Percentiles rank a stretch among this genome's conserved stretches.
phyloP scores from a whole-genome alignment of 1,284 basidiomycete genomes.

The Sanguinoderma infundibulare region DNA sequence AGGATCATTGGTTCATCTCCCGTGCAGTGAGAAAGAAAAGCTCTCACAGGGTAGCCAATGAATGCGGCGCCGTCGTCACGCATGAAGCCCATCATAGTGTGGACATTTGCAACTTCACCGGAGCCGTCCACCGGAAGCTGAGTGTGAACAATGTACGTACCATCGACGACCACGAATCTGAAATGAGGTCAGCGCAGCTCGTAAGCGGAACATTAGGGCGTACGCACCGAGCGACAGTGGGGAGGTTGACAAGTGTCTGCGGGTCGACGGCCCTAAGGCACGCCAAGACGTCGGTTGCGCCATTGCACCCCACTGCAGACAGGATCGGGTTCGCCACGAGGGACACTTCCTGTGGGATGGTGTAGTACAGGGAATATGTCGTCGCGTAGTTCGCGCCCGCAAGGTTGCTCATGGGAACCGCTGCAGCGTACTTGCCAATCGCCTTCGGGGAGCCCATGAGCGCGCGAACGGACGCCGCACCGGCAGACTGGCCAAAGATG shows the following conservation, averaged over 20 bases:
- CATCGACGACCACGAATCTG: constrained; percentile 51
- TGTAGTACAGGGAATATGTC: constrained; percentile 44
- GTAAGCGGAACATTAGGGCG: background rate
- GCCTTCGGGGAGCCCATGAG: constrained; percentile 47
- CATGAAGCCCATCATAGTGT: constrained; percentile 52
- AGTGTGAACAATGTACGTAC: constrained; percentile 44
- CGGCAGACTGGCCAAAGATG: constrained; percentile 46
- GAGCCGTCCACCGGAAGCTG: constrained; percentile 45
- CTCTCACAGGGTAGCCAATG: constrained; percentile 34
- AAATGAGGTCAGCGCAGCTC: background rate
- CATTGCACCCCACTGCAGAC: constrained; percentile 38
- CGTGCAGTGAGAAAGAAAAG: background rate
- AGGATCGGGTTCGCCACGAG: constrained; percentile 40
- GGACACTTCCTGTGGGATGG: constrained; percentile 37
- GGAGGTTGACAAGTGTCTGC: constrained; percentile 37
- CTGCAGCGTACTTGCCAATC: constrained; percentile 49
- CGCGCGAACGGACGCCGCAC: constrained; percentile 44
- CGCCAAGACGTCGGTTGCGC: constrained; percentile 29
- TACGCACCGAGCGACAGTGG: constrained; percentile 39
- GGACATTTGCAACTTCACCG: constrained; percentile 45
- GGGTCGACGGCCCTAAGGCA: constrained; percentile 40
- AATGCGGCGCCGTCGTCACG: constrained; percentile 44
- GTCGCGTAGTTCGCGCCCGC: constrained; percentile 49
- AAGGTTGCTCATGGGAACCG: constrained; percentile 52
- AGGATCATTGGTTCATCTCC: background rate